Evolutionary conservation across 768 basidiomycete species (phyloP), one percentile per base, ranked within the genome.

Genomic region (Dentipellis fragilis): DNA sequence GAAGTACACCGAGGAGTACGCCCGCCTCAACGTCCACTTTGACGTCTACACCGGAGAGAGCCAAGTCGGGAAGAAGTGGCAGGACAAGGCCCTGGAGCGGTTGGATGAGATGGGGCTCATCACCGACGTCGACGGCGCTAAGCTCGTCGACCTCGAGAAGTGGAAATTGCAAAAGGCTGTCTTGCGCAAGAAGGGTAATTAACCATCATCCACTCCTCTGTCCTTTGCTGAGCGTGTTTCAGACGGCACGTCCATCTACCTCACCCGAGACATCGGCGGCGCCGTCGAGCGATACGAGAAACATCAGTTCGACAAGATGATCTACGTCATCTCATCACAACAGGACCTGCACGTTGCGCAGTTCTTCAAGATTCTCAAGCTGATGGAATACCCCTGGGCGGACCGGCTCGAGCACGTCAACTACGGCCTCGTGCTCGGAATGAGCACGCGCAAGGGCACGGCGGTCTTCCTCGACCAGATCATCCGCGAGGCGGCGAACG

Each of bases 381-480:
- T 96, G 39, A 93, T 99, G 89, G 81, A 81, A 4, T 88, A 88
- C 72, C 80, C 85, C 0, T 97, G 89, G 88, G 93, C 94, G 0
- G 75, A 81, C 58, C 73, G 72, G 37, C 78, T 97, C 46, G 77
- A 89, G 66, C 95, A 97, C 69, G 75, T 97, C 70, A 95, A 93
- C 72, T 93, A 88, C 62, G 90, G 91, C 16, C 73, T 95, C 58
- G 93, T 99, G 19, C 84, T 81, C 54, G 95, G 95, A 56, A 99
- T 99, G 95, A 93, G 85, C 68, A 91, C 90, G 21, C 81, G 89
- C 35, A 91, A 85, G 70, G 93, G 93, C 37, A 97, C 91, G 0
- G 94, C 90, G 47, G 93, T 95, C 51, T 97, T 97, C 79, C 73
- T 99, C 34, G 84, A 96, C 63, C 82, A 97, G 69, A 97, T 92